A percentile compares a stretch with the other conserved stretches of the same genome.
Evolutionary conservation across 495 filamentous ascomycete genomes (phyloP).

Genomic region (Penicillium paxilli): DNA sequence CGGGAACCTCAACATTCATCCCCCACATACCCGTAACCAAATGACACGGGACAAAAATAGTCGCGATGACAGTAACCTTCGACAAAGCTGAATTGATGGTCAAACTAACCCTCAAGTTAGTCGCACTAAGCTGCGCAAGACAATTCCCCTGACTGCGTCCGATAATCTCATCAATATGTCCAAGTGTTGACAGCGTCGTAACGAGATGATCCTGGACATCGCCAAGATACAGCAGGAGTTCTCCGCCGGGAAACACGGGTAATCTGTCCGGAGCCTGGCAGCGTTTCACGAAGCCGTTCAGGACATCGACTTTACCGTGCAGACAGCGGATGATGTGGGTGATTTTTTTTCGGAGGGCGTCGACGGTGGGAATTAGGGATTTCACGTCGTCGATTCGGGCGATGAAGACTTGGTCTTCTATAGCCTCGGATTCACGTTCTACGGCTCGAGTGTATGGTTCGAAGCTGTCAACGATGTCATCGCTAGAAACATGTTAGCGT

Average conservation of each 20-base stretch:
- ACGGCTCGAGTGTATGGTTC: conserved; percentile 75
- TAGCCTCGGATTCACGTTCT: conserved; percentile 77
- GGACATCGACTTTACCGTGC: conserved; percentile 90
- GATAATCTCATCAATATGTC: conserved; percentile 93
- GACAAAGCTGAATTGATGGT: conserved; percentile 73
- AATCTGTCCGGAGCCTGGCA: conserved; percentile 81
- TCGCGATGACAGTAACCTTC: conserved; percentile 91
- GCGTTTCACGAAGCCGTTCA: conserved; percentile 93
- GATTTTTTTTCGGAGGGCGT: conserved; percentile 83
- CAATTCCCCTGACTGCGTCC: conserved; percentile 87
- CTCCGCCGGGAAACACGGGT: conserved; percentile 80
- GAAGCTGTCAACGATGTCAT: conserved; percentile 94
- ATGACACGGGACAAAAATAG: conserved; percentile 90
- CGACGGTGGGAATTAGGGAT: conserved; percentile 75
- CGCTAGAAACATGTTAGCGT: conserved; percentile 42
- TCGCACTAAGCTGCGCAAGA: conserved; percentile 85
- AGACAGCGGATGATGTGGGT: conserved; percentile 85
- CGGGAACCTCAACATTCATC: conserved; percentile 92
- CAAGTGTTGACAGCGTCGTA: conserved; percentile 86
- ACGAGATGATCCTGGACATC: conserved; percentile 99
- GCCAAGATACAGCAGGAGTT: conserved; percentile 87
- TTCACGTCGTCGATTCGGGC: conserved; percentile 81
- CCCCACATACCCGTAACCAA: conserved; percentile 89
- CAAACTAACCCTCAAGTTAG: conserved; percentile 74
- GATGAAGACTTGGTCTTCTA: conserved; percentile 90